These are phyloP conservation scores for Globisporangium yorkense DNA, from an alignment of 352 stramenopile species.

Conservation along the genomic window DNA sequence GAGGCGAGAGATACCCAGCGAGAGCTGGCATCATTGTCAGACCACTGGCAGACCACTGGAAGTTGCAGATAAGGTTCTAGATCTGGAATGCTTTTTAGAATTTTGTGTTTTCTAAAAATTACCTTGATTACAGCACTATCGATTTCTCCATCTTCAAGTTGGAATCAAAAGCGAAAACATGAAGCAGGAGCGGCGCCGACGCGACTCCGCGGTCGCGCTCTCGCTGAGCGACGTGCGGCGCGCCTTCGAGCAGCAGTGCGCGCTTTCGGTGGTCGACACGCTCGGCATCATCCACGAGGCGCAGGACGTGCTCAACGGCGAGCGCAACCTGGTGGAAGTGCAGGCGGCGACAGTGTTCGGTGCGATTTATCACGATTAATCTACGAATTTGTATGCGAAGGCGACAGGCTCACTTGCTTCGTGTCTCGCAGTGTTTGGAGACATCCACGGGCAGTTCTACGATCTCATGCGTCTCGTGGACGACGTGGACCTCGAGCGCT, in stretches of 20 bases:
- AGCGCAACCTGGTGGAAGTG: slow-evolving; percentile 59
- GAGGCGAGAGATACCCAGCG: too few relatives aligned
- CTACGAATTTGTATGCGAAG: not conserved
- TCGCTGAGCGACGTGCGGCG: slow-evolving; percentile 27
- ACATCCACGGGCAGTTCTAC: slow-evolving; percentile 82
- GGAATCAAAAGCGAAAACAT: not conserved
- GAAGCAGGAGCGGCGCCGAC: too few relatives aligned
- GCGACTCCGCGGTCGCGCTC: slow-evolving; percentile 18
- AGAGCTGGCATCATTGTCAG: too few relatives aligned
- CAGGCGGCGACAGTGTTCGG: slow-evolving; percentile 23
- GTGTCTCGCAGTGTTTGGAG: slow-evolving; percentile 52
- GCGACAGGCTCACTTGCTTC: not conserved
- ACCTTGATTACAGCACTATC: too few relatives aligned
- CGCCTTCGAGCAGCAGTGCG: slow-evolving; percentile 56
- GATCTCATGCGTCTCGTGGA: slow-evolving; percentile 66
- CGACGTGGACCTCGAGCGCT: slow-evolving; percentile 23
- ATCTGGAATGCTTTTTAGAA: too few relatives aligned
- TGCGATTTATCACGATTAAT: slow-evolving; percentile 5
- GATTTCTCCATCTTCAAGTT: too few relatives aligned
- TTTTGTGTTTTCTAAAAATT: too few relatives aligned
- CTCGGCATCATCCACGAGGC: slow-evolving; percentile 63
- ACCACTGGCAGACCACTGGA: too few relatives aligned
- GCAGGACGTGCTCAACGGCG: slow-evolving; percentile 47
- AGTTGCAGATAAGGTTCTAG: too few relatives aligned
- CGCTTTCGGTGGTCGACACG: slow-evolving; percentile 48